Evolutionary conservation across 176 grass and related monocot species (phyloP), one percentile per base, ranked within the genome.

Genomic region (Oryza glumipatula): DNA sequence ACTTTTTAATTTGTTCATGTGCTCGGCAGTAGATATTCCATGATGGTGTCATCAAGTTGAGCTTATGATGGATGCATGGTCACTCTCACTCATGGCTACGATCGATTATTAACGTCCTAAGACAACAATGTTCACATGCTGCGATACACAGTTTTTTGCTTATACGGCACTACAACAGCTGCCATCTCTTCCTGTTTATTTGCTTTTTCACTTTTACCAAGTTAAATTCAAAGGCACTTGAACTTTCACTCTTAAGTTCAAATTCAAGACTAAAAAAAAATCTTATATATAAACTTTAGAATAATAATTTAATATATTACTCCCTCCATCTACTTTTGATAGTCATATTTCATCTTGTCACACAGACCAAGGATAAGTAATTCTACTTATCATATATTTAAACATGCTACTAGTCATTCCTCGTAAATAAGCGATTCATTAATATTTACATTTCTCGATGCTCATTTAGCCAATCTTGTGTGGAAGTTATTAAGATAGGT

Each of bases 91-190:
- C 46, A 8, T 24, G 36, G 11, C 36, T 52, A 87, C 35, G 35
- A 68, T 56, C 8, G 23, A 70, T 38, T 13, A 33, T 21, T 58
- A 19, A 4, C 26, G 33, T 80, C n/a, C 33, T 74, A 74, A 13
- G 11, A 58, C 77, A 58, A 79, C 61, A 67, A 86, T 44, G 77
- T 74, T 73, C 69, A 80, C 69, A 67, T 80, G 84, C 58, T 70
- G 6, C 54, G 21, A n/a, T n/a, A 43, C 76, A 21, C 19, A 73
- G 41, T 24, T 79, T 56, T 28, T 63, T 33, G 70, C 56, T 9
- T 66, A 44, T 43, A 48, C 56, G 17, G 17, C 74, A 15, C 38
- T 36, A 49, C 79, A 44, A 32, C 83, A 58, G 54, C 54, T 10
- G 32, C 32, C 7, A 47, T 17, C 13, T 11, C 44, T 52, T 3